A percentile compares a stretch with the other conserved stretches of the same genome.
Evolutionary conservation across 495 filamentous ascomycete species (phyloP).

Genomic region (Cudoniella acicularis): DNA sequence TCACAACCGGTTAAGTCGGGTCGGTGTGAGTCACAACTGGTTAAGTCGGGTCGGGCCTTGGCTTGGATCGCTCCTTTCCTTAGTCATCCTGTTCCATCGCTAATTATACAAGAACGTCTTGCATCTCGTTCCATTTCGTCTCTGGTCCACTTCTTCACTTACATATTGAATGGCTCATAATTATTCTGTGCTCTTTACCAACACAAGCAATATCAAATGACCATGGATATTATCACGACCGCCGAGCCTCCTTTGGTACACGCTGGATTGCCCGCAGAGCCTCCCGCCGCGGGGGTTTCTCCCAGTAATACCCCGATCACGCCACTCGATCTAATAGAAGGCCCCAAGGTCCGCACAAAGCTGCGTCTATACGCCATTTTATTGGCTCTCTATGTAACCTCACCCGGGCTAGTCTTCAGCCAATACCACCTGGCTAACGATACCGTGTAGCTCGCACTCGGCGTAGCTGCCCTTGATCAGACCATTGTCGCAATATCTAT

Average conservation of each 20-base stretch:
- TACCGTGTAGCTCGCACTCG: conserved; percentile 23
- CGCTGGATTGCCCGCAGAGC: conserved; percentile 2
- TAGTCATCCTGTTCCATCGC: conserved; percentile 2
- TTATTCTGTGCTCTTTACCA: background rate
- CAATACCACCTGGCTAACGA: conserved; percentile 10
- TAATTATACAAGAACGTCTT: conserved; percentile 3
- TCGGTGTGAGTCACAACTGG: no score
- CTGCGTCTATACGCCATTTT: conserved; percentile 27
- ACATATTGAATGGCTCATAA: conserved; percentile 2
- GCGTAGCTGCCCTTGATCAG: conserved; percentile 52
- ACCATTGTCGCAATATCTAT: conserved; percentile 61
- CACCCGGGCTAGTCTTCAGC: background rate
- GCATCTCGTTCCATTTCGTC: background rate
- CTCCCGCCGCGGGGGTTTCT: conserved; percentile 1
- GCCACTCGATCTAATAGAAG: conserved; percentile 16
- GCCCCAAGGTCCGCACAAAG: conserved; percentile 25
- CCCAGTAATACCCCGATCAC: conserved; percentile 4
- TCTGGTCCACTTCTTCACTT: background rate
- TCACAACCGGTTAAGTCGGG: no score
- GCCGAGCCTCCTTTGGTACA: conserved; percentile 5
- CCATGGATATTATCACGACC: conserved; percentile 5
- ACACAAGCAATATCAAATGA: conserved; percentile 1
- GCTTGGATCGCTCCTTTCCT: background rate
- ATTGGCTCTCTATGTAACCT: conserved; percentile 25
- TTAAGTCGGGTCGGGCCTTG: no score